These are phyloP conservation scores for Malassezia caprae DNA, from an alignment of 1,284 basidiomycete species.

Conservation along the genomic window DNA sequence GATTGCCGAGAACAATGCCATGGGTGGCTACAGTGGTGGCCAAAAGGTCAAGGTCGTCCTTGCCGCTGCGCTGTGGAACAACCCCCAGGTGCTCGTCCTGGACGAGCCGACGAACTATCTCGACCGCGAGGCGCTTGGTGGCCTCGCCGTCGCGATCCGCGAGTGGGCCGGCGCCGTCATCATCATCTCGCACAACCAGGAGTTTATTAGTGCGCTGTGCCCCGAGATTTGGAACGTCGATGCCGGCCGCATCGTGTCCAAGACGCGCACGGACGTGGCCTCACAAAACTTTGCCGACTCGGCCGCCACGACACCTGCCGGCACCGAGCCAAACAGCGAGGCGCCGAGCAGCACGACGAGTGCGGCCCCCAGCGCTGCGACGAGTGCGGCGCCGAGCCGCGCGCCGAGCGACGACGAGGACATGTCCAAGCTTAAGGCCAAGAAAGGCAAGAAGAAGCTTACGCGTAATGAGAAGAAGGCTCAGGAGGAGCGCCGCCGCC, in stretches of 20 bases:
- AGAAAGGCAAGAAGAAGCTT: slow-evolving; percentile 48
- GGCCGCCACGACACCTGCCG: slow-evolving; percentile 58
- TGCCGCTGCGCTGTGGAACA: slow-evolving; percentile 48
- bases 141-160: slow-evolving; percentile 86
- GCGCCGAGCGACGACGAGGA: slow-evolving; percentile 48
- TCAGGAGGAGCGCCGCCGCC: slow-evolving; percentile 42
- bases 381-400: slow-evolving; percentile 49
- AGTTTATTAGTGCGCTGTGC: slow-evolving; percentile 47
- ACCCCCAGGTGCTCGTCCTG: slow-evolving; percentile 41
- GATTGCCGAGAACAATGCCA: slow-evolving; percentile 47
- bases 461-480: slow-evolving; percentile 47
- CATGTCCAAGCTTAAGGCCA: slow-evolving; percentile 46
- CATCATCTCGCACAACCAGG: slow-evolving; percentile 84
- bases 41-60: slow-evolving; percentile 84
- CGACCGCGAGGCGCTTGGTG: slow-evolving; percentile 61
- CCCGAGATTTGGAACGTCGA: slow-evolving; percentile 59
- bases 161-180: slow-evolving; percentile 94
- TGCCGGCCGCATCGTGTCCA: slow-evolving; percentile 67
- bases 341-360: background rate
- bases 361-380: slow-evolving; percentile 39
- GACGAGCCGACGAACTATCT: slow-evolving; percentile 81
- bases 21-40: slow-evolving; percentile 50
- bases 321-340: slow-evolving; percentile 54
- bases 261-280: slow-evolving; percentile 73
- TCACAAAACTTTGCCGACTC: slow-evolving; percentile 61